These are phyloP conservation scores for Russula brevipes DNA, from an alignment of 768 basidiomycete genomes.

Conservation along the genomic window DNA sequence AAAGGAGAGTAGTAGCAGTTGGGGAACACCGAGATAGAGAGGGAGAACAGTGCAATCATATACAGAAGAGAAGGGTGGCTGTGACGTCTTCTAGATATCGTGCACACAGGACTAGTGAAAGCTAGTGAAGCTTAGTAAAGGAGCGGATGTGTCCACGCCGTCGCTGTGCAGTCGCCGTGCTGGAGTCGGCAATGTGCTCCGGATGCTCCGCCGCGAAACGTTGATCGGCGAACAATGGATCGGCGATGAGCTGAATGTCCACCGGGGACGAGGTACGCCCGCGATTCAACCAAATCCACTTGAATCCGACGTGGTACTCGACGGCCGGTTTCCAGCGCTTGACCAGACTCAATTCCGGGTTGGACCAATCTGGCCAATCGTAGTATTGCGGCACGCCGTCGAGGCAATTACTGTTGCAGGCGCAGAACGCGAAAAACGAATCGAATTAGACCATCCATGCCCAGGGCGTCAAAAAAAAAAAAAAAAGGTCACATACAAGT, in stretches of 20 bases:
- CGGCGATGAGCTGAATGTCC: slow-evolving; percentile 33
- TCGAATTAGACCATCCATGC: not conserved
- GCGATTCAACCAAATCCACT: slow-evolving; percentile 48
- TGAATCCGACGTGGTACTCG: slow-evolving; percentile 43
- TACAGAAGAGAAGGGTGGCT: not conserved
- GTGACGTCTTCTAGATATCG: not conserved
- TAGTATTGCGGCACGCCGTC: slow-evolving; percentile 39
- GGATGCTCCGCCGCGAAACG: slow-evolving; percentile 24
- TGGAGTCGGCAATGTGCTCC: too few relatives aligned
- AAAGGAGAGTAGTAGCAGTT: not conserved
- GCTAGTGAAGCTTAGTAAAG: too few relatives aligned
- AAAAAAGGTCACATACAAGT: slow-evolving; percentile 41
- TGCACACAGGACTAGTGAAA: not conserved
- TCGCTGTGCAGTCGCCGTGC: too few relatives aligned
- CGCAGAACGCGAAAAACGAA: too few relatives aligned
- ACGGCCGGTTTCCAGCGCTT: slow-evolving; percentile 42
- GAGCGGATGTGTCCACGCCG: not conserved
- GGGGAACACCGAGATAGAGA: too few relatives aligned
- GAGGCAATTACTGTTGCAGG: slow-evolving; percentile 39
- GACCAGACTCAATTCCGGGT: slow-evolving; percentile 37
- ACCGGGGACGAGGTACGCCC: slow-evolving; percentile 26
- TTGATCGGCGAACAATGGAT: slow-evolving; percentile 42
- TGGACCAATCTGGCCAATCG: slow-evolving; percentile 45
- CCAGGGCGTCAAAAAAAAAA: too few relatives aligned
- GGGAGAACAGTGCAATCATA: not conserved